These are phyloP conservation scores for Alternaria viburni DNA, from an alignment of 2,329 filamentous ascomycete genomes.

Conservation along the genomic window DNA sequence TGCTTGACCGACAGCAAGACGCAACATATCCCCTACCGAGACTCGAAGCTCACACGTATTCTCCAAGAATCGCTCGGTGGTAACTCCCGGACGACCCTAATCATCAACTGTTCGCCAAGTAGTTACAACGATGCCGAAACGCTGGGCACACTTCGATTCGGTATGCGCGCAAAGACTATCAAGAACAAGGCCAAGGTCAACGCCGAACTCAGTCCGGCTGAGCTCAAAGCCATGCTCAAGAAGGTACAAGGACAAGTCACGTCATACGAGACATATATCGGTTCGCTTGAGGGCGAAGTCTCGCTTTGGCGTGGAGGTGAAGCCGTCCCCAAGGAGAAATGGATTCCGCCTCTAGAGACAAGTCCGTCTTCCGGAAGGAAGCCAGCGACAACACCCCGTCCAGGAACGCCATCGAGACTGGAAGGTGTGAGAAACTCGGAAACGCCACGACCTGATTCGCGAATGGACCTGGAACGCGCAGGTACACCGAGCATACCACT, in stretches of 20 bases:
- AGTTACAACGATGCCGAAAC: conserved; percentile 98
- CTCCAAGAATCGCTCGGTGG: conserved; percentile 96
- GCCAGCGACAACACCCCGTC: conserved; percentile 58
- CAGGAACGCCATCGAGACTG: conserved; percentile 67
- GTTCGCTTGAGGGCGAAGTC: conserved; percentile 82
- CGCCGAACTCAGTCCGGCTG: conserved; percentile 91
- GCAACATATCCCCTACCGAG: conserved; percentile 92
- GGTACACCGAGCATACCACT: conserved; percentile 86
- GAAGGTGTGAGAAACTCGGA: conserved; percentile 54
- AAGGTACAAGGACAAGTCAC: conserved; percentile 90
- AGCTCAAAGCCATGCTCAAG: conserved; percentile 90
- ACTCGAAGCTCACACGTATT: conserved; percentile 97
- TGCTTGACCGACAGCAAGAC: conserved; percentile 96
- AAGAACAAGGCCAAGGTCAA: conserved; percentile 99
- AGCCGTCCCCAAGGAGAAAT: conserved; percentile 83
- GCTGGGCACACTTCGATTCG: conserved; percentile 87
- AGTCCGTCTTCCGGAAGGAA: conserved; percentile 59
- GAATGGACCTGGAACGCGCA: conserved; percentile 75
- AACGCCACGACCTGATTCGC: conserved; percentile 63
- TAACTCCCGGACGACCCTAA: conserved; percentile 97
- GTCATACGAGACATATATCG: conserved; percentile 86
- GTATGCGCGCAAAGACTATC: conserved; percentile 95
- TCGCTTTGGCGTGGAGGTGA: conserved; percentile 88
- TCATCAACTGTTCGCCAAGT: conserved; percentile 98
- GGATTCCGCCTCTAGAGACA: conserved; percentile 71